Evolutionary conservation across 2,329 filamentous ascomycete species (phyloP), one percentile per base, ranked within the genome.

Genomic region (Botryotinia globosa): DNA sequence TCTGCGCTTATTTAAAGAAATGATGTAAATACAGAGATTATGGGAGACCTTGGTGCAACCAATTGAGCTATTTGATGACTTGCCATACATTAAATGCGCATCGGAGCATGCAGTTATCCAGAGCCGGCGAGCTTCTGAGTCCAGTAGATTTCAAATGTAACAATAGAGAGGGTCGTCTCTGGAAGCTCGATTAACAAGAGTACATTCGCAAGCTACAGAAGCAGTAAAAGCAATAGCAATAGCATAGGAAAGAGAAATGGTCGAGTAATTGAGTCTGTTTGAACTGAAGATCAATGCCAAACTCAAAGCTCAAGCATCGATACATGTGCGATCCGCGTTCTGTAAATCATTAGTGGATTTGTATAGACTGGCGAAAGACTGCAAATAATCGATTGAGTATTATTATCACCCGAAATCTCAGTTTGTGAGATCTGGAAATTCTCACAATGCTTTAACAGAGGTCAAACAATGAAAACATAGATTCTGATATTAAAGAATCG

Each of bases 51-150:
- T n/a, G 6, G 25, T 29, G 18, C 32, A 39, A 18, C 25, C 16
- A 66, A 14, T 29, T 10, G 4, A 51, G 8, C 29, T 12, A 25
- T 37, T 37, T 0, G 8, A 39, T 48, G 10, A 16, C 14, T 34
- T 66, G 22, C 45, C 45, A 51, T 20, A 10, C 7, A 54, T 66
- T 54, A 25, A 54, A 29, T 66, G 45, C 20, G 45, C 34, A 54
- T 34, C 32, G 45, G n/a, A 22, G 25, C n/a, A 54, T 67, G 45
- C 16, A 67, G 64, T 34, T 67, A 67, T 67, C 34, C 34, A 67
- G 8, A 39, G 45, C 25, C 45, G 14, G 45, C n/a, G 34, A 67
- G 45, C 25, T 54, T 22, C 12, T 62, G 37, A n/a, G 37, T 2
- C 51, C n/a, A 29, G n/a, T 29, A 29, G 14, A 29, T 56, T 8